Conservation (phyloP, 2,329 filamentous ascomycete species). For the Nothopassalora personata region DNA sequence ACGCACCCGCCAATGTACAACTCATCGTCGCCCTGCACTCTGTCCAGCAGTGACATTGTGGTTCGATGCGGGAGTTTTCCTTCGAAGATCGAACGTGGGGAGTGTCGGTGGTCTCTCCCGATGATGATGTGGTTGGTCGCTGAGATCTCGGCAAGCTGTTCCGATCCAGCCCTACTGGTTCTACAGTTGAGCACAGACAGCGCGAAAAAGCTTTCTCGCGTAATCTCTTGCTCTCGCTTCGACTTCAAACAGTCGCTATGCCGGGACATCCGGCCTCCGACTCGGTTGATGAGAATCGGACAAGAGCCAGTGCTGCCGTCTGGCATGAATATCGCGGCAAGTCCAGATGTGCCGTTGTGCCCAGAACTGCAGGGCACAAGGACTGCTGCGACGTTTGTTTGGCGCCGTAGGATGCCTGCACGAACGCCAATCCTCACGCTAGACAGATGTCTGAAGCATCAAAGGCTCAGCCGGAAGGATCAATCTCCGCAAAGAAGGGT, state of each 20-base stretch:
- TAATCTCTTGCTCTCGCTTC: neutral
- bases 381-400: neutral
- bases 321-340: neutral
- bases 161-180: neutral
- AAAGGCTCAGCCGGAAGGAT: neutral
- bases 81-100: neutral
- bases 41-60: conserved; percentile 57
- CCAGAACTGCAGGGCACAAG: neutral
- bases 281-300: no score
- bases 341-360: neutral
- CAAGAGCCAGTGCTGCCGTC: neutral
- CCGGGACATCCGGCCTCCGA: no score
- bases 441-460: neutral
- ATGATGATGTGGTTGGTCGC: neutral
- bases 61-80: neutral
- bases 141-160: neutral
- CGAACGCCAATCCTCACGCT: neutral
- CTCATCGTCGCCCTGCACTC: conserved; percentile 62
- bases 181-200: neutral
- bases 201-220: neutral
- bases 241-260: no score
- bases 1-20: conserved; percentile 75
- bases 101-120: neutral
- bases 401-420: neutral
- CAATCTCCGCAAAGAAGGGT: neutral